Evolutionary conservation across 768 basidiomycete species (phyloP).

Genomic region (Collybia mongolica): DNA sequence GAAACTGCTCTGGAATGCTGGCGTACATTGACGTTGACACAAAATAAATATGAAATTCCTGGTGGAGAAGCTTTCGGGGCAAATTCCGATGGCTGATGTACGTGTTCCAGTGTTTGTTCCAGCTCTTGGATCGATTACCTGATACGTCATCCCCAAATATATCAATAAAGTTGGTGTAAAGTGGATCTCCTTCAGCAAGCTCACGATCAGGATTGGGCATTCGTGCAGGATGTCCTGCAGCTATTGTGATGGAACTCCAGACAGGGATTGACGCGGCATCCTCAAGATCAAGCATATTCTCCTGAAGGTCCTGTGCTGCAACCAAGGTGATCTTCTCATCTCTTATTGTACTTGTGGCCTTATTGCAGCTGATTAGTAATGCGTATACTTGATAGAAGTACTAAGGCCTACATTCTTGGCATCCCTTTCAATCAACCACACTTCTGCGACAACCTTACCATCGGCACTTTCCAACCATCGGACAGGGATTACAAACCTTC

Average conservation of each 20-base stretch:
- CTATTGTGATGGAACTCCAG: slow-evolving; percentile 18
- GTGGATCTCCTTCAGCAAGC: slow-evolving; percentile 25
- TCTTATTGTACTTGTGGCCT: too few species aligned
- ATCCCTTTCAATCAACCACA: too few species aligned
- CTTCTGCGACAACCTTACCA: too few species aligned
- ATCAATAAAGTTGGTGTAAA: slow-evolving; percentile 30
- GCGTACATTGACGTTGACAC: slow-evolving; percentile 37
- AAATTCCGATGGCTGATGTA: slow-evolving; percentile 36
- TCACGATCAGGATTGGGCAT: slow-evolving; percentile 33
- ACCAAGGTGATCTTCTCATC: too few species aligned
- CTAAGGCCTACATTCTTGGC: too few species aligned
- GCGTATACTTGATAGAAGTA: too few species aligned
- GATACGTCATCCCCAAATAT: slow-evolving; percentile 42
- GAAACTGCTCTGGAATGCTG: slow-evolving; percentile 34
- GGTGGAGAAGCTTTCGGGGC: slow-evolving; percentile 30
- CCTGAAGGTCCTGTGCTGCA: slow-evolving; percentile 5
- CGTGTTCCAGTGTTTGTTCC: slow-evolving; percentile 44
- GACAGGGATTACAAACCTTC: slow-evolving; percentile 18
- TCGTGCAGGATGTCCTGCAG: slow-evolving; percentile 14
- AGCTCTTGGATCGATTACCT: slow-evolving; percentile 41
- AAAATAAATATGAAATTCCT: slow-evolving; percentile 37
- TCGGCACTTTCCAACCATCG: too few species aligned
- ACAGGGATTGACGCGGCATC: slow-evolving; percentile 14
- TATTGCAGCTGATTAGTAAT: too few species aligned
- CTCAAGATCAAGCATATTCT: slow-evolving; percentile 18